Percentiles rank a stretch among this genome's conserved stretches.
Conservation (phyloP, 1,284 basidiomycete species). For the Neolentinus lepideus region DNA sequence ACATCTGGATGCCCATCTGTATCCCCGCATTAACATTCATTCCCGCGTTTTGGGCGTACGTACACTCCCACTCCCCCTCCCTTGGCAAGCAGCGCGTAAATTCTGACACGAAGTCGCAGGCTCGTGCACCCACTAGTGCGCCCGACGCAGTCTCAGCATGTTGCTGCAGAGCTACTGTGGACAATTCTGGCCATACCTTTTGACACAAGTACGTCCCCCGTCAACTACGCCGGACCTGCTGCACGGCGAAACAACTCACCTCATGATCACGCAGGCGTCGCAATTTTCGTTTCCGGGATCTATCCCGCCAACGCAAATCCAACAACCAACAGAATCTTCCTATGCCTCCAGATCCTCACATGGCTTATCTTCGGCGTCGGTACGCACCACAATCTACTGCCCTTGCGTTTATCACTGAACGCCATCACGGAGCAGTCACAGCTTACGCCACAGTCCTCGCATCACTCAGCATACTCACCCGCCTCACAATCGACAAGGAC, state of each 20-base stretch:
- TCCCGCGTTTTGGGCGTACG: neutral
- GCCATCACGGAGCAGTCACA: too few species aligned
- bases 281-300: neutral
- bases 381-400: neutral
- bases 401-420: too few species aligned
- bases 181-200: neutral
- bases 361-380: neutral
- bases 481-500: neutral
- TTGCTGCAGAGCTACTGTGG: neutral
- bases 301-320: neutral
- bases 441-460: neutral
- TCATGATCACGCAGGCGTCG: neutral
- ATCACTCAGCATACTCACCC: neutral
- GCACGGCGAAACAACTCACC: neutral
- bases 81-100: too few species aligned
- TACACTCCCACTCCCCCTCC: neutral
- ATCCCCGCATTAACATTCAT: neutral
- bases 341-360: neutral
- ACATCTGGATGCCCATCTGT: neutral
- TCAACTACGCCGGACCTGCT: neutral
- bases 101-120: neutral
- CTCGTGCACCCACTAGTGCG: neutral
- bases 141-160: neutral
- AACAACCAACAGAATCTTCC: neutral
- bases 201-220: neutral